phyloP scores from a whole-genome alignment of 2,329 filamentous ascomycete species.

The Penicillium sp. region DNA sequence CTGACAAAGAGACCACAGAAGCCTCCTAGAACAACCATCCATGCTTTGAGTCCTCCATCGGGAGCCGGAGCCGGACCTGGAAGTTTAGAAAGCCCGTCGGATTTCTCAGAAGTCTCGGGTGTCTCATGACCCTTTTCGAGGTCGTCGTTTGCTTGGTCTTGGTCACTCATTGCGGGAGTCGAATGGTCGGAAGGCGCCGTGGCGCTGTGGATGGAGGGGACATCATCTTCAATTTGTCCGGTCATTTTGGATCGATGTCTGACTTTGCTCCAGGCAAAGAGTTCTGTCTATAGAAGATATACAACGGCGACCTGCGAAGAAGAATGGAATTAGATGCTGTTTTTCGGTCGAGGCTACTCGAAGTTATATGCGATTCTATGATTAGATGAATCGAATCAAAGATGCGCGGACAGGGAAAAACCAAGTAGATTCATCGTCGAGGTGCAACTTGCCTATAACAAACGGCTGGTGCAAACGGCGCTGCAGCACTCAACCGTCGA shows the following conservation, averaged over 20 bases:
- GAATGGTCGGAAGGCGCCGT: constrained; percentile 6
- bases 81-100: constrained; percentile 1
- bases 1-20: constrained; percentile 47
- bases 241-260: neutral
- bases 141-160: constrained; percentile 4
- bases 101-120: constrained; percentile 6
- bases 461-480: neutral
- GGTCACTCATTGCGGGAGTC: constrained; percentile 6
- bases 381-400: neutral
- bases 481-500: neutral
- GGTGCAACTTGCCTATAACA: neutral
- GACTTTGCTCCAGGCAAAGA: neutral
- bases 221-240: neutral
- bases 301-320: neutral
- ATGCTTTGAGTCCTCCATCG: constrained; percentile 32
- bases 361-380: neutral
- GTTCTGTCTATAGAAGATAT: neutral
- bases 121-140: constrained; percentile 10
- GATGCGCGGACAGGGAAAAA: neutral
- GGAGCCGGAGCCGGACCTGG: constrained; percentile 19
- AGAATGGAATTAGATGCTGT: neutral
- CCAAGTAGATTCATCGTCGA: neutral
- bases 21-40: constrained; percentile 47
- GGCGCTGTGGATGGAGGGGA: constrained; percentile 7
- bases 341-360: neutral